Conservation (phyloP, 306 rosid species). For the apple (Malus domestica) region DNA sequence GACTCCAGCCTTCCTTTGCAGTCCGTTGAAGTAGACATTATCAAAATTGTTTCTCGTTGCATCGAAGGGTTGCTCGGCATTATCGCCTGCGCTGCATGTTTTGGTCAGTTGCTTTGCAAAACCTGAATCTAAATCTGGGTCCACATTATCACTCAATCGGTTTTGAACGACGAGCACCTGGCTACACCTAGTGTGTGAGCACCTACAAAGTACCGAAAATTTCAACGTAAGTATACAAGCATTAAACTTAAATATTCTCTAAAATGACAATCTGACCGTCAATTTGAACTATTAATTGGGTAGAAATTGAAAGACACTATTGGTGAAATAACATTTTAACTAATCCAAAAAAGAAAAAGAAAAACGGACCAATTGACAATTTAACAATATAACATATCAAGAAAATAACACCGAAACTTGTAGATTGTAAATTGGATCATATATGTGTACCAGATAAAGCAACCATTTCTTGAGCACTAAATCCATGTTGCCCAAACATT, state of each 20-base stretch:
- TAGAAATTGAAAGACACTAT: not conserved
- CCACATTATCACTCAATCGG: conserved; percentile 28
- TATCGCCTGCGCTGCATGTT: conserved; percentile 61
- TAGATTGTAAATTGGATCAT: not conserved
- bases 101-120: conserved; percentile 45
- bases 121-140: conserved; percentile 35
- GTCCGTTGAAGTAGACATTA: conserved; percentile 42
- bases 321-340: not conserved
- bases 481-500: conserved; percentile 58
- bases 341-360: not conserved
- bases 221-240: not conserved
- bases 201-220: conserved; percentile 26
- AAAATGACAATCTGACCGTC: not conserved
- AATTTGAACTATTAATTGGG: not conserved
- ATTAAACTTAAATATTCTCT: not conserved
- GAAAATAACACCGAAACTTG: not conserved
- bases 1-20: conserved; percentile 46
- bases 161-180: conserved; percentile 62
- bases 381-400: not conserved
- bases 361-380: not conserved
- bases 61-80: conserved; percentile 56
- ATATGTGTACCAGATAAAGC: conserved; percentile 65
- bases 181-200: conserved; percentile 86
- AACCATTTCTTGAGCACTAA: conserved; percentile 58
- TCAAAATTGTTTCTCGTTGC: conserved; percentile 52